Evolutionary conservation across 768 basidiomycete species (phyloP).

Genomic region (Pulveroboletus sp.): DNA sequence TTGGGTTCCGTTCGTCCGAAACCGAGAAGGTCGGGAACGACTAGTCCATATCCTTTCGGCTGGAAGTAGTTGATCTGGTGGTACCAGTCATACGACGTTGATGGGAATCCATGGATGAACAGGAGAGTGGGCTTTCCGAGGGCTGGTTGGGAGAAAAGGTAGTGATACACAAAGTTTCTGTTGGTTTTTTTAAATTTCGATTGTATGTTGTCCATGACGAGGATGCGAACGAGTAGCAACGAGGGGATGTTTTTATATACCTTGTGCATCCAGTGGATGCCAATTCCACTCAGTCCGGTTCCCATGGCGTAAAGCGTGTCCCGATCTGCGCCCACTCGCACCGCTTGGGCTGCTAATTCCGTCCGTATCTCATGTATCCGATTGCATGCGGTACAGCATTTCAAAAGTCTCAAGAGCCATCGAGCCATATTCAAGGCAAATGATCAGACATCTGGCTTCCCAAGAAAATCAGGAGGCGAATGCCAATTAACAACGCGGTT

Average conservation of each 20-base stretch:
- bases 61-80: conserved; percentile 36
- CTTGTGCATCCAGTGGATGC: conserved; percentile 7
- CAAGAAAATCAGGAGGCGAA: background rate
- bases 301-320: conserved; percentile 13
- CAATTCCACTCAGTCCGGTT: conserved; percentile 5
- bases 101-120: conserved; percentile 44
- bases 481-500: too few relatives aligned
- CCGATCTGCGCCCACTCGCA: conserved; percentile 16
- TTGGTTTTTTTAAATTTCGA: conserved; percentile 33
- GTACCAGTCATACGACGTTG: conserved; percentile 40
- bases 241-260: conserved; percentile 10
- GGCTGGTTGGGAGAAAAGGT: conserved; percentile 26
- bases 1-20: conserved; percentile 42
- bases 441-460: conserved; percentile 1
- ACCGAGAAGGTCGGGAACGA: conserved; percentile 47
- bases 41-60: conserved; percentile 37
- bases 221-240: background rate
- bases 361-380: conserved; percentile 2
- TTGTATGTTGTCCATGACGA: conserved; percentile 23
- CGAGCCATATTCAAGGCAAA: background rate
- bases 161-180: conserved; percentile 35
- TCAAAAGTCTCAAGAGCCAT: background rate
- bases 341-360: conserved; percentile 9
- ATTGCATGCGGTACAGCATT: background rate
- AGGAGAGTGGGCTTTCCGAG: conserved; percentile 35